Evolutionary conservation across 164 flowering plant genomes (phyloP), one percentile per base, ranked within the genome.

Genomic region (Magnolia officinalis): DNA sequence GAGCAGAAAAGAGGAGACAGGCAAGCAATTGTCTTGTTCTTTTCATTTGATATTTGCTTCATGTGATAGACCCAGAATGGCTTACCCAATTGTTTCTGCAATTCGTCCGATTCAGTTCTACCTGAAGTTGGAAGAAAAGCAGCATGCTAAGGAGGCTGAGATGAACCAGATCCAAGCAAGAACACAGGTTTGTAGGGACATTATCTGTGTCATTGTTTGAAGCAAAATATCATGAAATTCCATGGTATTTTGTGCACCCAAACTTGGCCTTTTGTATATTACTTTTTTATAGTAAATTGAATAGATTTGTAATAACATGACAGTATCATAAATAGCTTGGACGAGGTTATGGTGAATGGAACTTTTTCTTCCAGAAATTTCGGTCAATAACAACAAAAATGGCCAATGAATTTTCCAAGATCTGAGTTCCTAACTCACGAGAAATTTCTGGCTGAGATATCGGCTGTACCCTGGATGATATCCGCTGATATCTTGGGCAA

Each of bases 1-100:
- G 90, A 64, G 93, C 93, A 69, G 91, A 90, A 76, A 88, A 80
- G 84, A 88, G 91, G 76, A 91, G 87, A 87, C 89, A 91, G 93
- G 97, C 76, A 84, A 83, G 91, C 72, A 70, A 76, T 49, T 72
- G 51, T 78, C 14, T 66, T 55, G 71, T 20, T 74, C 20, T 55
- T 73, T 58, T 75, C 13, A 63, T 49, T 66, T 70, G 45, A 37
- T 3, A 75, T 21, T 50, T 69, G 20, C 5, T 66, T 4, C 19
- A 23, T 14, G 19, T 67, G 24, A 45, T 49, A n/a, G 19, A 51
- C 52, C 59, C 50, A 26, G 21, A 58, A 9, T 37, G 75, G 24
- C 31, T 68, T 23, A 51, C 19, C 21, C 51, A 55, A 11, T 51
- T n/a, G 8, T 72, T 58, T 11, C 51, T 55, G 65, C 31, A 13